A percentile compares a stretch with the other conserved stretches of the same genome.
phyloP scores from a whole-genome alignment of 306 rosid genomes.

The Cucumis melo region DNA sequence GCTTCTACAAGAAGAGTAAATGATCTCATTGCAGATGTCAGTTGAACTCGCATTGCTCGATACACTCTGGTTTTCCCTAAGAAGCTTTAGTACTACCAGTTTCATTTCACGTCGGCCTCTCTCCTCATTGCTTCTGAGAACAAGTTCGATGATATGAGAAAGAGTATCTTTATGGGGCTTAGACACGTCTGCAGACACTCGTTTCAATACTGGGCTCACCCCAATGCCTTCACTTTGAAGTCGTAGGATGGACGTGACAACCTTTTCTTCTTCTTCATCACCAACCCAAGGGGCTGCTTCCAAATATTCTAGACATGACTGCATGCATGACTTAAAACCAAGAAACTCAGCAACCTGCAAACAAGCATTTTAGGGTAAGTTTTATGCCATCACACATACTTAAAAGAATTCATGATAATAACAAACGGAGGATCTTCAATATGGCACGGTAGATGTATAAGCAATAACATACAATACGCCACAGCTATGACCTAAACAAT shows the following conservation, averaged over 20 bases:
- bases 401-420: background rate
- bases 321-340: constrained; percentile 65
- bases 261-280: constrained; percentile 90
- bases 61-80: constrained; percentile 50
- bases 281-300: constrained; percentile 98
- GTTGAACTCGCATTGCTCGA: constrained; percentile 32
- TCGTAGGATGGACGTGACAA: constrained; percentile 49
- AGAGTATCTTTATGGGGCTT: constrained; percentile 56
- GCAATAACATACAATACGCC: background rate
- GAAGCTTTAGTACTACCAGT: constrained; percentile 70
- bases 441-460: background rate
- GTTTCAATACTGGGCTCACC: constrained; percentile 65
- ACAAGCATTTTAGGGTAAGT: constrained; percentile 13
- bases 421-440: background rate
- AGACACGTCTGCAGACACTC: constrained; percentile 63
- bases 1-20: constrained; percentile 47
- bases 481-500: background rate
- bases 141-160: constrained; percentile 61
- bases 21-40: constrained; percentile 42
- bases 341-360: constrained; percentile 75
- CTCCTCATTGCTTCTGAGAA: constrained; percentile 80
- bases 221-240: constrained; percentile 67
- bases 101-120: constrained; percentile 88
- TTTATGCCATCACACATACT: background rate
- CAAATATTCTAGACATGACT: constrained; percentile 76